A percentile compares a stretch with the other conserved stretches of the same genome.
Conservation (phyloP, 2,329 filamentous ascomycete genomes). For the Apiospora malaysiana region DNA sequence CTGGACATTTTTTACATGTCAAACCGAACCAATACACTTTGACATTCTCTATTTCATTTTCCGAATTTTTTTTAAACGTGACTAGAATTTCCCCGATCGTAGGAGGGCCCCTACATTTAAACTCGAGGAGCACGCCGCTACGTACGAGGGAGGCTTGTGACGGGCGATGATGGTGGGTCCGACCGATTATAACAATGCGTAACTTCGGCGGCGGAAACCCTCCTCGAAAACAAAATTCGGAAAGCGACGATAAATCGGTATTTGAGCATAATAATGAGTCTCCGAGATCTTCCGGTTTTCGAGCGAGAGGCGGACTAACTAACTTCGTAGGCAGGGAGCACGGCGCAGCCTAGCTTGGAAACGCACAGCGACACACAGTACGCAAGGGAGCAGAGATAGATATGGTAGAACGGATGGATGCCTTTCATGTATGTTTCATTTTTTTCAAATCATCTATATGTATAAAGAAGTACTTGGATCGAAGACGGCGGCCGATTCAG, state of each 20-base stretch:
- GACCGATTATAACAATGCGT: not conserved
- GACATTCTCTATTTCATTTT: not conserved
- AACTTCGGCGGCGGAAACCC: not conserved
- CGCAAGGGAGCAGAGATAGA: not conserved
- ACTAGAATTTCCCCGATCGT: not conserved
- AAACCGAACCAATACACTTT: not conserved
- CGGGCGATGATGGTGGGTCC: not conserved
- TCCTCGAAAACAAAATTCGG: too few species aligned
- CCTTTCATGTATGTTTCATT: not conserved
- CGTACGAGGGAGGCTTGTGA: not conserved
- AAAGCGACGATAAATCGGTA: too few species aligned
- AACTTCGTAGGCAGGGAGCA: not conserved
- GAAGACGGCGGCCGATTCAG: too few species aligned
- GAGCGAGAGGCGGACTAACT: not conserved
- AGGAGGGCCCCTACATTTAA: not conserved
- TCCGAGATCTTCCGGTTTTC: too few species aligned
- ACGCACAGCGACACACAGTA: not conserved
- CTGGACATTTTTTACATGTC: not conserved
- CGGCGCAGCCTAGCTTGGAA: not conserved
- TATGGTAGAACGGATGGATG: not conserved
- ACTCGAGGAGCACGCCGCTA: not conserved
- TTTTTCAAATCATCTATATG: not conserved
- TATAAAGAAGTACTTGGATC: not conserved
- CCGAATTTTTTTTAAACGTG: not conserved
- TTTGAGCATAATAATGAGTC: too few species aligned